A percentile compares a stretch with the other conserved stretches of the same genome.
These are phyloP conservation scores for Vanderwaltozyma yarrowii DNA, from an alignment of 805 yeast species.

Conservation along the genomic window DNA sequence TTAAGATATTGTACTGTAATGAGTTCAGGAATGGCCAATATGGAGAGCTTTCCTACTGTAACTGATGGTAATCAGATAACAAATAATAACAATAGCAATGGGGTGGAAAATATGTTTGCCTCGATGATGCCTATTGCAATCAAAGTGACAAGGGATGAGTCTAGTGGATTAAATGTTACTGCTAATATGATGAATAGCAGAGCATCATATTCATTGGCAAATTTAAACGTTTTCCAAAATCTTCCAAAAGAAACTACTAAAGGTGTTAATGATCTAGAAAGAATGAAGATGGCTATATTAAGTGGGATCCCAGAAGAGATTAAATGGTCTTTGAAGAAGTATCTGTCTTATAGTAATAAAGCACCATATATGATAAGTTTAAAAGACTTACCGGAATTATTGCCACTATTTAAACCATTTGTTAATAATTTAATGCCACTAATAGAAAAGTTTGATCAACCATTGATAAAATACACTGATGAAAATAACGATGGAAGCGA, in stretches of 20 bases:
- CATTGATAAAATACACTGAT: conserved; percentile 12
- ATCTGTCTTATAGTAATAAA: conserved; percentile 31
- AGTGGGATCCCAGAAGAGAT: conserved; percentile 58
- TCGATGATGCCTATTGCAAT: conserved; percentile 21
- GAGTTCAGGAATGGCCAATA: not conserved
- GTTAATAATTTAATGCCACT: conserved; percentile 15
- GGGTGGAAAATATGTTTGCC: conserved; percentile 16
- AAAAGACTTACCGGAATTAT: conserved; percentile 31
- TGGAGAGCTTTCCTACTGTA: not conserved
- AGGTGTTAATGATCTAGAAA: conserved; percentile 53
- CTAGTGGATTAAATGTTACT: conserved; percentile 16
- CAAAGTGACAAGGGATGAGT: conserved; percentile 22
- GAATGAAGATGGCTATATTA: conserved; percentile 62
- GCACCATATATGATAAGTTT: conserved; percentile 41
- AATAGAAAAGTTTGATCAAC: conserved; percentile 16
- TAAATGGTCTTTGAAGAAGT: conserved; percentile 54
- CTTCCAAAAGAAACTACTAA: conserved; percentile 30
- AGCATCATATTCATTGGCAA: conserved; percentile 20
- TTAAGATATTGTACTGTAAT: too few relatives aligned
- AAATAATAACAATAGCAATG: too few relatives aligned
- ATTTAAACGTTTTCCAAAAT: conserved; percentile 24
- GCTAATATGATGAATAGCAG: conserved; percentile 3
- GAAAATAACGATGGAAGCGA: conserved; percentile 1
- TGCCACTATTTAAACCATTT: conserved; percentile 32
- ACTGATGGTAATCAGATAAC: not conserved